Conservation (phyloP, 345 rosid genomes). For the Lumnitzera littorea region DNA sequence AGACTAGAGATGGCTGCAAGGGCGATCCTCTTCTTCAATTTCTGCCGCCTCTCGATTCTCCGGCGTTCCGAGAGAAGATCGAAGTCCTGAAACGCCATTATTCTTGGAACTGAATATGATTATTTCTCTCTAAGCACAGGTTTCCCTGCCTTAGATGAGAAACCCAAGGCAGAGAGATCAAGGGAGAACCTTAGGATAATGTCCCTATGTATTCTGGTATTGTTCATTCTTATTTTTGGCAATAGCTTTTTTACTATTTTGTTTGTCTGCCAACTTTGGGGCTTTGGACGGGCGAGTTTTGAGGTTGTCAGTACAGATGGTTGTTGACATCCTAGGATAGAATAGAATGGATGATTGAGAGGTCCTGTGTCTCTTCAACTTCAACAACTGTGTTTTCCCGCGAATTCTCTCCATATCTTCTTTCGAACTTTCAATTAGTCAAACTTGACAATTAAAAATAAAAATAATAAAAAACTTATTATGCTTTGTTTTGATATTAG, state of each 20-base stretch:
- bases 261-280: constrained; percentile 11
- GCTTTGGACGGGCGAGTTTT: constrained; percentile 57
- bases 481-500: no score
- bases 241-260: constrained; percentile 7
- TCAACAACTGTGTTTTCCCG: constrained; percentile 18
- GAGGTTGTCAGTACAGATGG: constrained; percentile 25
- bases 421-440: background rate
- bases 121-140: no score
- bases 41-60: constrained; percentile 41
- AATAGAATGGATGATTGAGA: constrained; percentile 5
- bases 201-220: constrained; percentile 7
- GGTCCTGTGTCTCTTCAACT: constrained; percentile 13
- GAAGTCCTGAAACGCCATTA: constrained; percentile 90
- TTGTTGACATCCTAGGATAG: constrained; percentile 14
- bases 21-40: constrained; percentile 35
- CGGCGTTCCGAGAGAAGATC: constrained; percentile 66
- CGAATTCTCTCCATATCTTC: constrained; percentile 4
- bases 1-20: constrained; percentile 29
- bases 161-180: constrained; percentile 18
- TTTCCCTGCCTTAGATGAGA: constrained; percentile 14
- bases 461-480: background rate
- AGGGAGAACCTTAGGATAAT: background rate
- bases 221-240: background rate
- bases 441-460: background rate
- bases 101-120: background rate